Percentiles rank a stretch among this genome's conserved stretches.
phyloP scores from a whole-genome alignment of 257 asterid genomes.

The Scutellaria galericulata region DNA sequence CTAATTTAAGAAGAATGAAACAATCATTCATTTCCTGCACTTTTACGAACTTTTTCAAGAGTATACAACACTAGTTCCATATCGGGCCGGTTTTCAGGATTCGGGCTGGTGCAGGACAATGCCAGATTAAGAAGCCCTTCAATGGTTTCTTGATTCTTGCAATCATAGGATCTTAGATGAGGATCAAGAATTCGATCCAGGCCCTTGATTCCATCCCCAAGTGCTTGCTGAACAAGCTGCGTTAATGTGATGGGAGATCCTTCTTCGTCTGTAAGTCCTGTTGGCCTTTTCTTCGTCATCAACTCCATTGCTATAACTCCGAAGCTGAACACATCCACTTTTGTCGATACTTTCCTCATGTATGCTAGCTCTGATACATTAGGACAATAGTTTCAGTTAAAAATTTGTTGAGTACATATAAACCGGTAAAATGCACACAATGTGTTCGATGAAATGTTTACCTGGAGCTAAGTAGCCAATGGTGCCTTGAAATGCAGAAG shows the following conservation, averaged over 20 bases:
- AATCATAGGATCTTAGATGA: conserved; percentile 39
- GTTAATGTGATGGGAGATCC: conserved; percentile 66
- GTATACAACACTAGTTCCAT: conserved; percentile 65
- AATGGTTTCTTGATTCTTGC: conserved; percentile 49
- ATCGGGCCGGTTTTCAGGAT: conserved; percentile 71
- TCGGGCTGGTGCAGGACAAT: conserved; percentile 61
- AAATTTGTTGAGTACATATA: no score
- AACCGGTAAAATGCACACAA: no score
- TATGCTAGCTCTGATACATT: conserved; percentile 70
- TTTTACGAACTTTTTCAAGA: conserved; percentile 57
- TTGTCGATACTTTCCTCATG: conserved; percentile 72
- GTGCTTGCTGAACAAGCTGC: conserved; percentile 60
- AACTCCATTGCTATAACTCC: conserved; percentile 78
- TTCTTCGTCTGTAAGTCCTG: conserved; percentile 58
- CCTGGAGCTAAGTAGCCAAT: conserved; percentile 97
- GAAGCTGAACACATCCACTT: conserved; percentile 85
- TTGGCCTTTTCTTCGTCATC: conserved; percentile 74
- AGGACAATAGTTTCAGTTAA: no score
- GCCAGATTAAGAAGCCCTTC: conserved; percentile 68
- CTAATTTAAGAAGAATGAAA: no score
- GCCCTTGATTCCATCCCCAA: conserved; percentile 47
- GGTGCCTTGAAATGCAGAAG: conserved; percentile 82
- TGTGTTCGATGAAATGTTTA: conserved; percentile 17
- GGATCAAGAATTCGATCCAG: conserved; percentile 61
- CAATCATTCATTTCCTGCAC: neutral